These are phyloP conservation scores for Mucor plumbeus DNA, from an alignment of 371 early-diverging fungal genomes.

Conservation along the genomic window DNA sequence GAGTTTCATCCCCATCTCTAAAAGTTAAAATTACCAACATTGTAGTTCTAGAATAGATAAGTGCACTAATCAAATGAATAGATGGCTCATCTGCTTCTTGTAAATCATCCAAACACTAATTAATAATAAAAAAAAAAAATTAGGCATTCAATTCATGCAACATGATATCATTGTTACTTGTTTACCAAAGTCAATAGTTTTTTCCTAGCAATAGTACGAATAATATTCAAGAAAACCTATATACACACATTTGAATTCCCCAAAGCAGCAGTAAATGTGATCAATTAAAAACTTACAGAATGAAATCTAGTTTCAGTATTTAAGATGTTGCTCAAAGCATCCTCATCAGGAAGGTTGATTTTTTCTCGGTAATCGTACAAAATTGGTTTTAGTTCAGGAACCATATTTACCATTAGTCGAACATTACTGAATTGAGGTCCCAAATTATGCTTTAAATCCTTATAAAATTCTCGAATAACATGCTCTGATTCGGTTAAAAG, in stretches of 20 bases:
- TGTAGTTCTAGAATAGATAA: slow-evolving; percentile 39
- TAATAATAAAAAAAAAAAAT: neutral
- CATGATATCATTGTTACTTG: neutral
- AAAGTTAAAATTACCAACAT: slow-evolving; percentile 49
- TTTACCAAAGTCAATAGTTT: slow-evolving; percentile 50
- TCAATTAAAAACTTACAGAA: slow-evolving; percentile 28
- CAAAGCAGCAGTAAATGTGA: neutral
- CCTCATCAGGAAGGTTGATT: slow-evolving; percentile 27
- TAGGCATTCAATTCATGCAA: neutral
- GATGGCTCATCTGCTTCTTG: slow-evolving; percentile 57
- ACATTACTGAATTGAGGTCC: slow-evolving; percentile 51
- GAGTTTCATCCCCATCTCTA: slow-evolving; percentile 42
- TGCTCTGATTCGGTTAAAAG: slow-evolving; percentile 49
- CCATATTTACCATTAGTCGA: slow-evolving; percentile 43
- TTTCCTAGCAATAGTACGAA: slow-evolving; percentile 43
- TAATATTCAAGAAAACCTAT: slow-evolving; percentile 47
- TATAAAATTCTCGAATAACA: slow-evolving; percentile 44
- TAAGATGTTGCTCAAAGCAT: slow-evolving; percentile 32
- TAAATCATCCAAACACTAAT: slow-evolving; percentile 53
- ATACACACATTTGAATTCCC: neutral
- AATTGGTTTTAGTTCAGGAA: slow-evolving; percentile 51
- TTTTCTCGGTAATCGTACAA: slow-evolving; percentile 33
- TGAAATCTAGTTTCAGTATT: slow-evolving; percentile 48
- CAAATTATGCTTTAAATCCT: slow-evolving; percentile 39
- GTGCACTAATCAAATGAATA: slow-evolving; percentile 40